Base-by-base conservation (phyloP, 2,329 filamentous ascomycete species). In the Fusarium palustre region DNA sequence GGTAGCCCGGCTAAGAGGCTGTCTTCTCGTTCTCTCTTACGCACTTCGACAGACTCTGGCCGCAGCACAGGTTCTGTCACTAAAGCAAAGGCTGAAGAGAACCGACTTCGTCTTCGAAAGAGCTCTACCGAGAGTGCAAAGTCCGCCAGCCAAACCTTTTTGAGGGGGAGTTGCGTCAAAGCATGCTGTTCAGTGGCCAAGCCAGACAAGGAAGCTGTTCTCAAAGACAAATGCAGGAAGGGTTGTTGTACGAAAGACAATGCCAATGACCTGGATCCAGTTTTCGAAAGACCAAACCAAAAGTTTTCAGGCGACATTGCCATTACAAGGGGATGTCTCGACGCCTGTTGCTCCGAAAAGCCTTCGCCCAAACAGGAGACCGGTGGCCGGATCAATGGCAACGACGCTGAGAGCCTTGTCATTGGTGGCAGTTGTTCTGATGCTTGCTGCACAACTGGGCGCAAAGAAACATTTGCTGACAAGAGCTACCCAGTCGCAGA, bases 21-120 rank as follows among this genome's bases (percentile, higher is more conserved):
- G 28, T 53, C 72, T 28, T 33, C 55, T 15, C 42, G 31, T 11
- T 69, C 69, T 8, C 53, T 65, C 20, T 16, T 47, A 8, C 74
- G 70, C 24, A 59, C 59, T 25, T 77, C 76, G 13, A 49, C 66
- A 5, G 76, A 76, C 46, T 76, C 76, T 0, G 76, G 75, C 63
- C 74, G 75, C 46, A 61, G 57, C 16, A 73, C 47, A 5, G 60
- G 66, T 18, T 48, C 53, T 12, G 56, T 36, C n/a, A 56, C 57
- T 10, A 63, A 70, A 42, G 41, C 62, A 3, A 52, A 59, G 12
- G 60, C 63, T 28, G 59, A 31, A 2, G 46, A 67, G 53, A 69
- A 66, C 24, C 56, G 53, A 18, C 43, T 64, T 41, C 58, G 50
- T 12, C 41, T 60, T 5, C 62, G 61, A 48, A 74, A 67, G 30